Evolutionary conservation across 2,329 filamentous ascomycete species (phyloP).

Genomic region (Aquanectria penicillioides): DNA sequence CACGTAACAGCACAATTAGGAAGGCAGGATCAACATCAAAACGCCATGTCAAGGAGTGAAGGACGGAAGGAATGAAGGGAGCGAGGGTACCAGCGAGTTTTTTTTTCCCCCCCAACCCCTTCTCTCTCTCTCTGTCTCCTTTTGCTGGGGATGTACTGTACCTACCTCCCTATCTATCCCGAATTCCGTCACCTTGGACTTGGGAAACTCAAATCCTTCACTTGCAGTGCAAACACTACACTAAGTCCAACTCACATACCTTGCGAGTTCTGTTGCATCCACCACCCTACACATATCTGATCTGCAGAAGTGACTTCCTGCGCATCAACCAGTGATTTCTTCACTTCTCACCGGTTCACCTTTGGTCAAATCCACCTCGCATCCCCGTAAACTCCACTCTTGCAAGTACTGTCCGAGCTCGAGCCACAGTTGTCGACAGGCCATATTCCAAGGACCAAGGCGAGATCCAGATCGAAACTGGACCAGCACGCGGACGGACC

Average conservation of each 20-base stretch:
- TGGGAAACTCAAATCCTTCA: background rate
- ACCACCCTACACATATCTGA: no score
- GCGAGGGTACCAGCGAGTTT: no score
- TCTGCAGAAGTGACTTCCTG: no score
- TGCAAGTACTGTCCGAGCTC: slow-evolving; percentile 23
- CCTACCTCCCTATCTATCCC: background rate
- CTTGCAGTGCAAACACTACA: background rate
- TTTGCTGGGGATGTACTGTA: background rate
- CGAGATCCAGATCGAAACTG: slow-evolving; percentile 41
- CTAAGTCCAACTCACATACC: background rate
- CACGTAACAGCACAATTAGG: slow-evolving; percentile 6
- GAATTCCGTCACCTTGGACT: slow-evolving; percentile 4
- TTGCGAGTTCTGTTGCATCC: no score
- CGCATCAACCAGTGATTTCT: no score
- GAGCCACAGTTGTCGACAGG: slow-evolving; percentile 35
- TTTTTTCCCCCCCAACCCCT: no score
- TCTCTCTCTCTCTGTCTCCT: no score
- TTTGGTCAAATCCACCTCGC: slow-evolving; percentile 26
- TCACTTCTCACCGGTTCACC: slow-evolving; percentile 24
- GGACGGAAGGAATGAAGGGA: background rate
- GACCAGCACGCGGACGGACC: slow-evolving; percentile 36
- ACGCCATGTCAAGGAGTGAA: background rate
- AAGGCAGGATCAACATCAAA: background rate
- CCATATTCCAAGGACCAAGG: slow-evolving; percentile 26
- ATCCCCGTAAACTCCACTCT: slow-evolving; percentile 27